A percentile compares a stretch with the other conserved stretches of the same genome.
Evolutionary conservation across 108 stramenopile species (phyloP).

Genomic region (Discostella stelligeroides): DNA sequence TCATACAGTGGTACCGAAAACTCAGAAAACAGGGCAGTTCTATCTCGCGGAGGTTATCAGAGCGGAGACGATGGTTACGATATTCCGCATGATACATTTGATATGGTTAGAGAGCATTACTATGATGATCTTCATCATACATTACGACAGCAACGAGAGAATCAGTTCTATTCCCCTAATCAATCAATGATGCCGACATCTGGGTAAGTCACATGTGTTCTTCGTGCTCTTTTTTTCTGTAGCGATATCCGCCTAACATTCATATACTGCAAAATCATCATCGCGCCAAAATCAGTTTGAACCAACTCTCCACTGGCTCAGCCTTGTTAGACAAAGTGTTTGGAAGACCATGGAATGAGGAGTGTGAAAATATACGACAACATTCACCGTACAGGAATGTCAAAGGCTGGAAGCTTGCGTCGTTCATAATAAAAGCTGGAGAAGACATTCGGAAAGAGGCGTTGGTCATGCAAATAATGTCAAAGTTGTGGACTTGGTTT

Average conservation of each 20-base stretch:
- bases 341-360: conserved; percentile 72
- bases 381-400: conserved; percentile 78
- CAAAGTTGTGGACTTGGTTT: conserved; percentile 80
- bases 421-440: conserved; percentile 88
- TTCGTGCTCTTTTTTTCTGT: neutral
- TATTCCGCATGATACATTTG: conserved; percentile 43
- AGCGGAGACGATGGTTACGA: conserved; percentile 25
- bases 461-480: conserved; percentile 86
- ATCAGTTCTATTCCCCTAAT: conserved; percentile 18
- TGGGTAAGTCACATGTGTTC: conserved; percentile 9
- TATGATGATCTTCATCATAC: conserved; percentile 71
- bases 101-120: conserved; percentile 64
- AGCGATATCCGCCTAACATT: no score
- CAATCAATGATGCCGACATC: conserved; percentile 13
- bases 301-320: conserved; percentile 35
- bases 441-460: conserved; percentile 91
- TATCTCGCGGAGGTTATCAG: conserved; percentile 44
- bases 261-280: neutral
- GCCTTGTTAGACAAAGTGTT: conserved; percentile 73
- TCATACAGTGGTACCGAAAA: conserved; percentile 2
- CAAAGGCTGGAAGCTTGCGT: conserved; percentile 81
- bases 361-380: conserved; percentile 72
- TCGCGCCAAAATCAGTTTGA: conserved; percentile 4
- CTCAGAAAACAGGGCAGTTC: conserved; percentile 23
- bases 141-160: conserved; percentile 48